Evolutionary conservation across 2,329 filamentous ascomycete genomes (phyloP).

Genomic region (Exophiala spinifera): DNA sequence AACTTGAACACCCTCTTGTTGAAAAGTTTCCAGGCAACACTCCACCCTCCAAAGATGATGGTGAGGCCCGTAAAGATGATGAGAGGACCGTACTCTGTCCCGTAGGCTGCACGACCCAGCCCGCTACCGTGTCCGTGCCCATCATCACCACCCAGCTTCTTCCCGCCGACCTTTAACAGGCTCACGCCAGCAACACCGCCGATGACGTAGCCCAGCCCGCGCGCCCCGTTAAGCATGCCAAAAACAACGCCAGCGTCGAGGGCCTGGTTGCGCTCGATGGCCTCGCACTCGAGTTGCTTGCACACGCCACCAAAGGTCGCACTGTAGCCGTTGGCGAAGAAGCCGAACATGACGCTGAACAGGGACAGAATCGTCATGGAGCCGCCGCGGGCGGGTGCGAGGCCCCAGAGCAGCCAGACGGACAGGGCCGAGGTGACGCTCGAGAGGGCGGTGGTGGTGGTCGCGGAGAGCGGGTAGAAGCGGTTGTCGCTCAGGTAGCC

Average conservation of each 20-base stretch:
- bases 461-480: conserved; percentile 42
- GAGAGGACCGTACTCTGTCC: conserved; percentile 49
- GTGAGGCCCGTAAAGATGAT: conserved; percentile 54
- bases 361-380: conserved; percentile 47
- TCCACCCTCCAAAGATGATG: conserved; percentile 51
- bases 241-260: conserved; percentile 58
- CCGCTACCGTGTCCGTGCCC: too few relatives aligned
- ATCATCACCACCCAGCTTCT: too few relatives aligned
- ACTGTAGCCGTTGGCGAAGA: conserved; percentile 64
- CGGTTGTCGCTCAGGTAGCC: conserved; percentile 13
- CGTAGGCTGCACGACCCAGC: conserved; percentile 35
- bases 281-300: conserved; percentile 52
- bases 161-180: conserved; percentile 40
- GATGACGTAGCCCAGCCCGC: conserved; percentile 60
- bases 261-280: conserved; percentile 48
- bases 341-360: conserved; percentile 61
- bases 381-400: conserved; percentile 34
- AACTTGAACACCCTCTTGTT: neutral
- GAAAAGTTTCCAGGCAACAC: conserved; percentile 28
- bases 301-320: conserved; percentile 58
- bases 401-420: conserved; percentile 62
- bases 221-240: conserved; percentile 55
- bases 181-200: conserved; percentile 48
- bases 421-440: conserved; percentile 55
- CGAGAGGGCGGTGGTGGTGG: conserved; percentile 55